These are phyloP conservation scores for Crucibulum laeve DNA, from an alignment of 768 basidiomycete species.

Conservation along the genomic window DNA sequence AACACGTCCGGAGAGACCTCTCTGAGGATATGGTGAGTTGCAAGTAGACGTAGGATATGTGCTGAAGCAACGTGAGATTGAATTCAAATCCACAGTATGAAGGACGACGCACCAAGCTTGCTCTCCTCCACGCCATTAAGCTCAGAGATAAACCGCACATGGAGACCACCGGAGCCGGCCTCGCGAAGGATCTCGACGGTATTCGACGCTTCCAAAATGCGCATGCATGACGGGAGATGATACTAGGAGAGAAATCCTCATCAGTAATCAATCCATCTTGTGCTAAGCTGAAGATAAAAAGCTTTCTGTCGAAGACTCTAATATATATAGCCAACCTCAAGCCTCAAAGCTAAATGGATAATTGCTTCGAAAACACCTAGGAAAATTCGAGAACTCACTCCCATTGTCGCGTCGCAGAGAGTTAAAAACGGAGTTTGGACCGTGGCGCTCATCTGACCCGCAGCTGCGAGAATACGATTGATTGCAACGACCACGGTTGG, in stretches of 20 bases:
- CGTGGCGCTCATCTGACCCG: conserved; percentile 60
- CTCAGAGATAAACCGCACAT: conserved; percentile 41
- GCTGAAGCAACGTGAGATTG: conserved; percentile 29
- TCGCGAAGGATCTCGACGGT: conserved; percentile 66
- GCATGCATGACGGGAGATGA: conserved; percentile 70
- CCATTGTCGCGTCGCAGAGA: conserved; percentile 72
- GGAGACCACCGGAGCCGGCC: conserved; percentile 49
- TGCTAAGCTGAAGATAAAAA: background rate
- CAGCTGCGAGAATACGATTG: conserved; percentile 62
- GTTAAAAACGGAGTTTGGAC: conserved; percentile 67
- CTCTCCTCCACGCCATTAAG: conserved; percentile 38
- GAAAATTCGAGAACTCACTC: conserved; percentile 36
- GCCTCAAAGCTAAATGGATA: background rate
- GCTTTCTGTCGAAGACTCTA: background rate
- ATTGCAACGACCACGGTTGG: conserved; percentile 58
- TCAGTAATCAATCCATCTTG: background rate
- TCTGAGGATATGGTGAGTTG: conserved; percentile 71
- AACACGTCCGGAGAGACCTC: conserved; percentile 73
- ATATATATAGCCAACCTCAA: background rate
- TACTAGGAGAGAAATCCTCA: conserved; percentile 38
- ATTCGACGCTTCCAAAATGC: conserved; percentile 69
- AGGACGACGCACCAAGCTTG: conserved; percentile 46
- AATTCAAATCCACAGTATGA: background rate
- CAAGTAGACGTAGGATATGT: conserved; percentile 70
- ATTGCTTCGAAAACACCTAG: background rate